A percentile compares a stretch with the other conserved stretches of the same genome.
Evolutionary conservation across 805 yeast species (phyloP).

Genomic region (Sungouiozyma ichnusensis): DNA sequence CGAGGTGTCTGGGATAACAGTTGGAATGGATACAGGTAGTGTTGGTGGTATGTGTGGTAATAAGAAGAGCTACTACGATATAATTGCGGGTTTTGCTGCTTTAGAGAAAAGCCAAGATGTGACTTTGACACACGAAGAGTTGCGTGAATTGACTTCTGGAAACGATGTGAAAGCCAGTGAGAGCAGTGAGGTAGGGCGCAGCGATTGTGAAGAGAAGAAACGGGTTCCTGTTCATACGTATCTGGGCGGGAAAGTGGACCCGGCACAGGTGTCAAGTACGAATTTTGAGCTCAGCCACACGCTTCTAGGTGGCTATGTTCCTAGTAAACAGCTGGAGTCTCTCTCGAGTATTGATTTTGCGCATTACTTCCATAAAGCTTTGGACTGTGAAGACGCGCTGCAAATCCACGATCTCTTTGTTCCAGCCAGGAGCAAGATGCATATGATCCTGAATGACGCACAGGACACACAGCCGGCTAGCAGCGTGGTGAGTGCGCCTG

Average conservation of each 20-base stretch:
- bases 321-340: constrained; percentile 23
- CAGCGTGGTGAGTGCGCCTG: background rate
- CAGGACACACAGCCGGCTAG: background rate
- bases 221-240: constrained; percentile 23
- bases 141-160: constrained; percentile 15
- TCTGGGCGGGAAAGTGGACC: constrained; percentile 22
- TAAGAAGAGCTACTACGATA: constrained; percentile 19
- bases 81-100: constrained; percentile 24
- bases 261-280: constrained; percentile 16
- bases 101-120: constrained; percentile 25
- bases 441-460: constrained; percentile 1
- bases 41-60: background rate
- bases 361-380: constrained; percentile 21
- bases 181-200: constrained; percentile 9
- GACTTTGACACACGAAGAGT: constrained; percentile 16
- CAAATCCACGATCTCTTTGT: constrained; percentile 17
- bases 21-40: background rate
- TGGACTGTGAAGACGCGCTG: constrained; percentile 23
- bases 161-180: constrained; percentile 6
- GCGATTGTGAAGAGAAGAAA: constrained; percentile 3
- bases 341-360: constrained; percentile 27
- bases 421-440: constrained; percentile 1
- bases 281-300: constrained; percentile 24
- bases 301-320: constrained; percentile 27
- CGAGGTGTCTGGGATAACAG: no score